A percentile compares a stretch with the other conserved stretches of the same genome.
Conservation (phyloP, 192 early-diverging fungal species). For the Phlyctochytrium arcticum region DNA sequence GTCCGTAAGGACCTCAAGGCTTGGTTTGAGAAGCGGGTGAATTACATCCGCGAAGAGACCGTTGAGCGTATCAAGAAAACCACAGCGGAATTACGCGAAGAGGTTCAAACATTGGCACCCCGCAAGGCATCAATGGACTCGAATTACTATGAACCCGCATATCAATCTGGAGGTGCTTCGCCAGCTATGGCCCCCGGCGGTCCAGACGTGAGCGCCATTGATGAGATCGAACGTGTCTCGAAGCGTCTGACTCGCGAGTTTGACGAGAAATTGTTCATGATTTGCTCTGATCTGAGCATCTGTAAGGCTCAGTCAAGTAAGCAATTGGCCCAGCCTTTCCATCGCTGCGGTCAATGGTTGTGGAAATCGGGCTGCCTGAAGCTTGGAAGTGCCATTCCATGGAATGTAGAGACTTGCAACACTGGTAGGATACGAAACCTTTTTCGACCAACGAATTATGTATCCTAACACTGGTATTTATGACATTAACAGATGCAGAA, state of each 20-base stretch:
- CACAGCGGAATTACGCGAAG: background rate
- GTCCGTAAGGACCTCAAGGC: background rate
- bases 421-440: conserved; percentile 22
- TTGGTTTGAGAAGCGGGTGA: background rate
- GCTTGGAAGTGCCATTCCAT: conserved; percentile 37
- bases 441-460: no score
- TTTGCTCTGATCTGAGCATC: conserved; percentile 40
- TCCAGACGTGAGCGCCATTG: background rate
- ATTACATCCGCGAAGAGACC: background rate
- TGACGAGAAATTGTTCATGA: conserved; percentile 50
- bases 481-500: conserved; percentile 45
- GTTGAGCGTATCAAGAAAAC: background rate
- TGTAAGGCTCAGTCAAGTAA: conserved; percentile 34
- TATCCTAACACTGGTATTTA: background rate
- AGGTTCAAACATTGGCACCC: background rate
- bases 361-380: conserved; percentile 45
- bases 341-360: conserved; percentile 42
- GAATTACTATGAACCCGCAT: background rate
- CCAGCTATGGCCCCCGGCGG: no score
- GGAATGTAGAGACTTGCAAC: conserved; percentile 45
- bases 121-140: background rate
- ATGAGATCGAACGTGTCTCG: background rate
- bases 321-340: conserved; percentile 35
- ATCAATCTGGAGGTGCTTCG: background rate
- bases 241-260: conserved; percentile 34